Base-by-base conservation (phyloP, 202 grass and related monocot species). In the Cymbopogon flexuosus region DNA sequence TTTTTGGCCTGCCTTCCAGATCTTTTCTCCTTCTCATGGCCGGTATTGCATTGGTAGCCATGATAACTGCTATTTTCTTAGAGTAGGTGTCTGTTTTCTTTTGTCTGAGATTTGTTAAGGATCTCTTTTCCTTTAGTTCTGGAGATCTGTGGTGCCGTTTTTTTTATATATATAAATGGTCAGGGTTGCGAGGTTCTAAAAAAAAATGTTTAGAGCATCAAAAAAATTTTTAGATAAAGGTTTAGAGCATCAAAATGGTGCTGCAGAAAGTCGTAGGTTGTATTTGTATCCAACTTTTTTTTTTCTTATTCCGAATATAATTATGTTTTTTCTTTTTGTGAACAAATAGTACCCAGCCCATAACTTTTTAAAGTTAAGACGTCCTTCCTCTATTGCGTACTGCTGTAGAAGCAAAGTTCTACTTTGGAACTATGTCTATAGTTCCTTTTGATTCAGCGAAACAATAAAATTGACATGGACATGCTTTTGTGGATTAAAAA, bases 21-120 rank as follows among this genome's bases (percentile, higher is more conserved):
- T 85, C 22, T 81, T 80, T 89, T 34, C 23, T 58, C 23, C 58
- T 60, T 76, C 64, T 76, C 36, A 81, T 65, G 77, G 12, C 33
- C 45, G 19, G 0, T 58, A 23, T 30, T 51, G 46, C 15, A 51
- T 51, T 76, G 27, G n/a, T 1, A 27, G n/a, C 5, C 30, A 79
- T 54, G 7, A 52, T 65, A 24, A 37, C 8, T 39, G 12, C 70
- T 54, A n/a, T 29, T 68, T 79, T 79, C 30, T 27, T 27, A 36
- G 54, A 73, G 70, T 73, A 56, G 47, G 70, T 56, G 9, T 64
- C 39, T 54, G 79, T 16, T 87, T 54, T 77, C 29, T 30, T 19
- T 61, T 81, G 3, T 68, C 67, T 60, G 11, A 40, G 30, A 61
- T 42, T 66, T 78, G 18, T 52, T 49, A 62, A 34, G 60, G 16